These are phyloP conservation scores for Hypoxylon sp. DNA, from an alignment of 2,329 filamentous ascomycete genomes.

Conservation along the genomic window DNA sequence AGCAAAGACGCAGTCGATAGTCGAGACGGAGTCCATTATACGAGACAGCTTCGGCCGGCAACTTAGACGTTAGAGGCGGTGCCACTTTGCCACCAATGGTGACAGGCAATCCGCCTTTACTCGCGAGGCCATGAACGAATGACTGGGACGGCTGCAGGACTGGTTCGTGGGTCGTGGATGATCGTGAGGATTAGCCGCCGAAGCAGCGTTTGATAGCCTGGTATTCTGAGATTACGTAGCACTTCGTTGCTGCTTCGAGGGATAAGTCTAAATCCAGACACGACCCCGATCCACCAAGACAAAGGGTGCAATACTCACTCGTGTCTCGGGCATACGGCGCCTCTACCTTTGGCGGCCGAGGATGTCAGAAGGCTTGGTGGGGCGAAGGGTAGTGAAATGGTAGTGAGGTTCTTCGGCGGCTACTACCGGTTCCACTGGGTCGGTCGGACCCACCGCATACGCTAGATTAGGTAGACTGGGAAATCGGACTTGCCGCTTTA, in stretches of 20 bases:
- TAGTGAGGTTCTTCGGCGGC: slow-evolving; percentile 27
- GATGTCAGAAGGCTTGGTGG: slow-evolving; percentile 13
- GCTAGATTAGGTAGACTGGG: slow-evolving; percentile 19
- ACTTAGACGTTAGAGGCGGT: background rate
- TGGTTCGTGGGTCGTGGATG: no score
- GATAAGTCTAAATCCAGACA: background rate
- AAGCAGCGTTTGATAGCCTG: background rate
- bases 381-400: background rate
- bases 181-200: background rate
- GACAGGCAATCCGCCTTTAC: background rate
- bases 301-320: background rate
- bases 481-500: slow-evolving; percentile 37
- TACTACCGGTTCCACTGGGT: slow-evolving; percentile 39
- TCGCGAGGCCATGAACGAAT: no score
- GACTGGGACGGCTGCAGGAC: no score
- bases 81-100: background rate
- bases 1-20: slow-evolving; percentile 3
- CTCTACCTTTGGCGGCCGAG: slow-evolving; percentile 5
- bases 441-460: slow-evolving; percentile 21
- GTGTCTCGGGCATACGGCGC: slow-evolving; percentile 7
- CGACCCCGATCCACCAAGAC: background rate
- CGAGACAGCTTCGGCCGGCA: background rate
- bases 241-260: background rate
- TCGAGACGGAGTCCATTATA: background rate
- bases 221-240: background rate